Evolutionary conservation across 2,329 filamentous ascomycete genomes (phyloP), one percentile per base, ranked within the genome.

Genomic region (Aspergillus ustus): DNA sequence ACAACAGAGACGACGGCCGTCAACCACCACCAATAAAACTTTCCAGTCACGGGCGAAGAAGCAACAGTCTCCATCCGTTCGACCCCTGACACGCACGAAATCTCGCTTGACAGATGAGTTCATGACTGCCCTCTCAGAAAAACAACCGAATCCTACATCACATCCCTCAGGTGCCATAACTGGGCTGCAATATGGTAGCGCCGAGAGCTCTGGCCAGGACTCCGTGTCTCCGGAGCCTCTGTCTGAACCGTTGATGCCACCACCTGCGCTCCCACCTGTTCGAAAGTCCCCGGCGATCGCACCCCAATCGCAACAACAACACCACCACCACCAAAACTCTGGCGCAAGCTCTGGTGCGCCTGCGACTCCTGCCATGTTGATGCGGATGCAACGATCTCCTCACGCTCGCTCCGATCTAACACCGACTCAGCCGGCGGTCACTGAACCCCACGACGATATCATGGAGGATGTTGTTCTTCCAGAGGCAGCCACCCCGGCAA

Each of bases 341-440:
- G 25, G 25, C 25, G 25, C 73, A 52, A 63, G 64, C 55, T 65
- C 69, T 28, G 68, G 86, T 52, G 78, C 88, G 56, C 91, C 91
- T 11, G 93, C 92, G 1, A 96, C 93, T 0, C 93, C 93, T 0
- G 92, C 93, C 8, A 96, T 93, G 7, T 79, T 97, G 61, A 97
- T 97, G 91, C 90, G 87, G 69, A 82, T 94, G 48, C 84, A 69
- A 56, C 85, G 84, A 64, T 82, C 81, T 59, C 75, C 76, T 25
- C 73, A 73, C 57, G 73, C 77, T 15, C 77, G 82, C 31, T 71
- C 78, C 20, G 58, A 77, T 34, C 69, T 72, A 17, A 67, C 73
- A 25, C 74, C 73, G 37, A 71, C 73, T 9, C 66, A 77, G 66
- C 66, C 75, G 53, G 66, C 72, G 76, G 40, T 77, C 74, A 43